Evolutionary conservation across 23 red algal genomes (phyloP).

Genomic region (Gracilaria gracilis): DNA sequence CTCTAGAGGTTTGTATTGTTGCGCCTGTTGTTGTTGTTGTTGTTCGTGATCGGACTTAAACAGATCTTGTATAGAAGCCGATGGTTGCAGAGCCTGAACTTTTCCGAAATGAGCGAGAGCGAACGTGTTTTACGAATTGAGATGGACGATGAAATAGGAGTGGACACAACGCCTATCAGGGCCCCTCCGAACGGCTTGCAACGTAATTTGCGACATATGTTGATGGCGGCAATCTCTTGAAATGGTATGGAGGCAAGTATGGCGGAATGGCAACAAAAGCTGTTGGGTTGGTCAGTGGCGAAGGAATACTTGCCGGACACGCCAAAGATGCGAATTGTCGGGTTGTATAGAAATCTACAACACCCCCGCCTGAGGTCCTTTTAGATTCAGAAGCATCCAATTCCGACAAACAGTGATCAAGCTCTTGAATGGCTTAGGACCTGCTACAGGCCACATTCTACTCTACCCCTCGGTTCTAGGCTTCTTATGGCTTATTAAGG

Average conservation of each 20-base stretch:
- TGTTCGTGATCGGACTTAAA: constrained; percentile 22
- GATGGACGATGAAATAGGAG: no score
- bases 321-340: constrained; percentile 67
- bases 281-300: constrained; percentile 58
- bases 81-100: background rate
- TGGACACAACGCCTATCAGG: no score
- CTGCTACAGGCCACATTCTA: no score
- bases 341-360: constrained; percentile 61
- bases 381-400: no score
- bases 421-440: no score
- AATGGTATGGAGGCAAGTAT: constrained; percentile 49
- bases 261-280: constrained; percentile 33
- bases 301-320: constrained; percentile 69
- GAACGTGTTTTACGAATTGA: no score
- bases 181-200: no score
- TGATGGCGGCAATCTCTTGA: constrained; percentile 55
- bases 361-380: constrained; percentile 42
- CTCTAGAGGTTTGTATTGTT: constrained; percentile 35
- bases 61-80: constrained; percentile 19
- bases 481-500: no score
- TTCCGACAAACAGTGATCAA: no score
- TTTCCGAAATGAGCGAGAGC: constrained; percentile 13
- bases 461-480: no score
- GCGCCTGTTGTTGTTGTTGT: no score
- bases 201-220: constrained; percentile 44